Conservation (phyloP, 1,139 yeast species). For the Candida neerlandica region DNA sequence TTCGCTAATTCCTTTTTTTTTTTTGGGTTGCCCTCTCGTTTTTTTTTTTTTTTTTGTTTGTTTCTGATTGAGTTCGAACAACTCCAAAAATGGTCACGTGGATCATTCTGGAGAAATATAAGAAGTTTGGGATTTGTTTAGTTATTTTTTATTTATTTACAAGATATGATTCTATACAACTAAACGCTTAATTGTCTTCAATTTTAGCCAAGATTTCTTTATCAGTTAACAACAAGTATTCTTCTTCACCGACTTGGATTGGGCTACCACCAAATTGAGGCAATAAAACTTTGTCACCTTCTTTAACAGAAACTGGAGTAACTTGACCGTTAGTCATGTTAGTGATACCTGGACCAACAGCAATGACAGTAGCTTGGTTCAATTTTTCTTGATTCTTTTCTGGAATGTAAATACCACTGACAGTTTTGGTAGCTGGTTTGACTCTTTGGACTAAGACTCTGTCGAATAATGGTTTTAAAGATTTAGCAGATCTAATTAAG, state of each 20-base stretch:
- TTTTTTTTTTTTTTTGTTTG: neutral
- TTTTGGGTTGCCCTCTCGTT: slow-evolving; percentile 1
- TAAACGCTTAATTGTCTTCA: slow-evolving; percentile 28
- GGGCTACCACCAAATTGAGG: slow-evolving; percentile 90
- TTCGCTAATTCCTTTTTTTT: neutral
- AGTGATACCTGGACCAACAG: slow-evolving; percentile 84
- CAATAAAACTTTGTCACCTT: slow-evolving; percentile 92
- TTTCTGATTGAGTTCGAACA: neutral
- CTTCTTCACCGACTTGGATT: slow-evolving; percentile 83
- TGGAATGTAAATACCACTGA: slow-evolving; percentile 93
- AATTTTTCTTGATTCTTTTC: slow-evolving; percentile 95
- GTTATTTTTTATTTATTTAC: slow-evolving; percentile 1
- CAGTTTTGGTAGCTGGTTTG: slow-evolving; percentile 90
- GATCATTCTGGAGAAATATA: neutral
- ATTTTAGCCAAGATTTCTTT: slow-evolving; percentile 93
- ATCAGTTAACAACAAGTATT: slow-evolving; percentile 80
- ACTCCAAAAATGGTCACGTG: neutral
- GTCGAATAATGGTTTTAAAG: slow-evolving; percentile 90
- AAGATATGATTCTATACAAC: neutral
- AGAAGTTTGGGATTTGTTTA: neutral
- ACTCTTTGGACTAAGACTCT: slow-evolving; percentile 93
- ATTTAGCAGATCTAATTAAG: slow-evolving; percentile 78
- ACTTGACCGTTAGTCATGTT: slow-evolving; percentile 63
- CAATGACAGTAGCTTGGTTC: slow-evolving; percentile 77
- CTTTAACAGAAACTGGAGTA: slow-evolving; percentile 71